Evolutionary conservation across 257 asterid genomes (phyloP).

Genomic region (Buddleja alternifolia): DNA sequence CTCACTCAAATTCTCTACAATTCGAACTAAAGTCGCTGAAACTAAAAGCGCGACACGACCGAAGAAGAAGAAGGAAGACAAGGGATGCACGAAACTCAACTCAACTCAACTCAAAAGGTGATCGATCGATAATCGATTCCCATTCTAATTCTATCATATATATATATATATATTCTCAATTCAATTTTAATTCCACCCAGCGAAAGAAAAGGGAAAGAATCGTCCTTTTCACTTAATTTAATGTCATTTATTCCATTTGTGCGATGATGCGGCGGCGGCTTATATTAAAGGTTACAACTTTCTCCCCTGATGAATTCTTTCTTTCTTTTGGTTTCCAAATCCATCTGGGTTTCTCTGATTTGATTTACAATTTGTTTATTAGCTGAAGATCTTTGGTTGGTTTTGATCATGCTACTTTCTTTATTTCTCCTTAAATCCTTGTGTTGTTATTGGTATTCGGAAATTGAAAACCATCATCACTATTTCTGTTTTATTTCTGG

Average conservation of each 20-base stretch:
- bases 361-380: background rate
- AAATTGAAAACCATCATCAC: background rate
- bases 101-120: no score
- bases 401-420: background rate
- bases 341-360: background rate
- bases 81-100: constrained; percentile 28
- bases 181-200: no score
- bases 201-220: constrained; percentile 27
- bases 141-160: background rate
- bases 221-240: background rate
- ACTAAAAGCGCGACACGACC: background rate
- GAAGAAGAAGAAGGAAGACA: constrained; percentile 6
- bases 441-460: background rate
- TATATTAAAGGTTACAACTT: constrained; percentile 35
- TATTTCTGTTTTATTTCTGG: background rate
- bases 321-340: background rate
- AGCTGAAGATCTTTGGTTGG: constrained; percentile 16
- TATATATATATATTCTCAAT: no score
- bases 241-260: constrained; percentile 22
- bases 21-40: constrained; percentile 1
- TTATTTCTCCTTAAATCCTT: background rate
- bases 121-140: no score
- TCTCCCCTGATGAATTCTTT: background rate
- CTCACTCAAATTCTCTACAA: constrained; percentile 24
- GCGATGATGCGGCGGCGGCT: background rate